Base-by-base conservation (phyloP, 2,329 filamentous ascomycete genomes). In the Paramyrothecium sp. region DNA sequence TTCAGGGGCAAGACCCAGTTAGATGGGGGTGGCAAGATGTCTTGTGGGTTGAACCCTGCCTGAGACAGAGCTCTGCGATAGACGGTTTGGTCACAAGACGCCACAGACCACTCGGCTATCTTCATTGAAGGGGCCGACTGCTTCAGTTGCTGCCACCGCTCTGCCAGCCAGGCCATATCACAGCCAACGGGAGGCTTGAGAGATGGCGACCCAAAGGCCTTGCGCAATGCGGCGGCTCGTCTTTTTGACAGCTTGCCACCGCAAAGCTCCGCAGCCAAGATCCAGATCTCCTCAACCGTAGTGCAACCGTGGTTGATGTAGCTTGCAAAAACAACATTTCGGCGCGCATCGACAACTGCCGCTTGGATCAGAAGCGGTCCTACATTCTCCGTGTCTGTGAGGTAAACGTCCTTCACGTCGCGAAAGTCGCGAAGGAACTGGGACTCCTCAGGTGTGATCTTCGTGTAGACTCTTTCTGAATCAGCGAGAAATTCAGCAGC, bases 111-210 rank as follows among this genome's bases (percentile, higher is more conserved):
- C 34, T 41, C 34, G 11, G 34, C 34, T 41, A 41, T n/a, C 34
- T 41, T 41, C 34, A 41, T 41, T 41, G 34, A 41, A n/a, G 34
- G 34, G 34, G 34, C n/a, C 58, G 56, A 57, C 50, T 51, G 21
- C 17, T 34, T 49, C 53, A 54, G 21, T n/a, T 48, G 20, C 5
- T n/a, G 53, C 53, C 52, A 23, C n/a, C n/a, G n/a, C n/a, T n/a
- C n/a, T n/a, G n/a, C n/a, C n/a, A n/a, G n/a, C n/a, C n/a, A n/a
- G n/a, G n/a, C n/a, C n/a, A n/a, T n/a, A n/a, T n/a, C n/a, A n/a
- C n/a, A n/a, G n/a, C n/a, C n/a, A n/a, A n/a, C n/a, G n/a, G n/a
- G n/a, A n/a, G n/a, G n/a, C n/a, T n/a, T n/a, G n/a, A n/a, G n/a
- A n/a, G n/a, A n/a, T n/a, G n/a, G n/a, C n/a, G n/a, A n/a, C n/a